phyloP scores from a whole-genome alignment of 208 protist species.

The Tritrichomonas musculus region DNA sequence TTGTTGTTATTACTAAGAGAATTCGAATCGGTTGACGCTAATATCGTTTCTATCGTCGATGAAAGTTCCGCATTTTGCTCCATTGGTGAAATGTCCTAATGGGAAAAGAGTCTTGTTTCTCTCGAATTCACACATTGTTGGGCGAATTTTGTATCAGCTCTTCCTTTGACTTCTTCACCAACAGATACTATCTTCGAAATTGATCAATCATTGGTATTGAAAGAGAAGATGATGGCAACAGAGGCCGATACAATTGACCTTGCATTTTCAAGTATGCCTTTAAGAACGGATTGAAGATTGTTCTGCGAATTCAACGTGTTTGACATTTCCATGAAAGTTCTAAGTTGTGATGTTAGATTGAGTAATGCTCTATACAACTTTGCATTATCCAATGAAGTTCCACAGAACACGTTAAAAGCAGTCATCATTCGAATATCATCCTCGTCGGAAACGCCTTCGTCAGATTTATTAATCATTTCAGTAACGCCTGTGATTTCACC shows the following conservation, averaged over 20 bases:
- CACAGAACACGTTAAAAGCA: constrained; percentile 16
- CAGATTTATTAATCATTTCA: constrained; percentile 50
- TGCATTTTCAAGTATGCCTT: neutral
- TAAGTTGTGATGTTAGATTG: neutral
- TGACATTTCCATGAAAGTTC: neutral
- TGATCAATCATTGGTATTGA: neutral
- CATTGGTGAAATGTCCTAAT: neutral
- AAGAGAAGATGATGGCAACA: neutral
- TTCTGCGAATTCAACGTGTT: neutral
- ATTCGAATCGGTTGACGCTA: neutral
- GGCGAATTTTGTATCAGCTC: neutral
- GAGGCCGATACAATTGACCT: neutral
- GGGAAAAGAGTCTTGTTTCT: neutral
- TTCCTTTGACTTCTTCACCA: neutral
- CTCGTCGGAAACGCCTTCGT: neutral
- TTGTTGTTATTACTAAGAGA: too few relatives aligned
- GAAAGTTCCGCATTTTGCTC: neutral
- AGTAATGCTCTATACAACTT: neutral
- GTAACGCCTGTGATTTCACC: constrained; percentile 48
- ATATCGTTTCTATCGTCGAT: neutral
- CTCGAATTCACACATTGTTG: neutral
- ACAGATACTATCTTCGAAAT: neutral
- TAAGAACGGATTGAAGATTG: neutral
- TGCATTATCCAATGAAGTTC: neutral
- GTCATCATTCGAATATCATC: constrained; percentile 34